Percentiles rank a stretch among this genome's conserved stretches.
Evolutionary conservation across 805 yeast genomes (phyloP).

Genomic region (Kluyveromyces siamensis): DNA sequence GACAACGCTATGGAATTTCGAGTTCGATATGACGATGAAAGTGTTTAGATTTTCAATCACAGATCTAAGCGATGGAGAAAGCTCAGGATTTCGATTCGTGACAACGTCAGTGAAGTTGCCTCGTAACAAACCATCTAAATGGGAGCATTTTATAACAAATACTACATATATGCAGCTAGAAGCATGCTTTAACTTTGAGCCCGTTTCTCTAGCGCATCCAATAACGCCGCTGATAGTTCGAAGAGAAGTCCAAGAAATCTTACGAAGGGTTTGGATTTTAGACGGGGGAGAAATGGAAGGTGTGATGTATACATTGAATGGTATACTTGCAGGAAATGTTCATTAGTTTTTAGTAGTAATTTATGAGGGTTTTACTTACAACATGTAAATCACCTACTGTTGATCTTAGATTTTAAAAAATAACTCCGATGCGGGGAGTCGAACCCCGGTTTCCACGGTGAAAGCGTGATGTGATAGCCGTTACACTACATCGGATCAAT

Average conservation of each 20-base stretch:
- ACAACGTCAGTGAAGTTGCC: neutral
- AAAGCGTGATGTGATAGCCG: conserved; percentile 25
- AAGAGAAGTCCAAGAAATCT: neutral
- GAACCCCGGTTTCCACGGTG: conserved; percentile 24
- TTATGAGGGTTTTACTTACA: neutral
- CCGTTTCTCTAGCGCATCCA: neutral
- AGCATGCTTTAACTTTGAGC: neutral
- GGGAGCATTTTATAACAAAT: conserved; percentile 1
- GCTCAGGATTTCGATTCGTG: neutral
- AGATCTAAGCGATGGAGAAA: neutral
- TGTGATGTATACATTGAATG: neutral
- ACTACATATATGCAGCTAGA: neutral
- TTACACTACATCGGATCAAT: conserved; percentile 20
- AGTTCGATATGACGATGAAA: neutral
- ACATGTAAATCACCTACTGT: no score
- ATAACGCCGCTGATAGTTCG: neutral
- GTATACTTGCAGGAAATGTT: neutral
- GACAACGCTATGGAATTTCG: conserved; percentile 1
- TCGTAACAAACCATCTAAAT: neutral
- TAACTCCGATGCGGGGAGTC: conserved; percentile 22
- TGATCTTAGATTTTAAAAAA: no score
- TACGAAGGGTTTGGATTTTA: neutral
- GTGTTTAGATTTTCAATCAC: conserved; percentile 1
- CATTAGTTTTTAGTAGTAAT: neutral
- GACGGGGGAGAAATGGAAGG: neutral